Evolutionary conservation across 2,329 filamentous ascomycete species (phyloP).

Genomic region (Colletotrichum phormii): DNA sequence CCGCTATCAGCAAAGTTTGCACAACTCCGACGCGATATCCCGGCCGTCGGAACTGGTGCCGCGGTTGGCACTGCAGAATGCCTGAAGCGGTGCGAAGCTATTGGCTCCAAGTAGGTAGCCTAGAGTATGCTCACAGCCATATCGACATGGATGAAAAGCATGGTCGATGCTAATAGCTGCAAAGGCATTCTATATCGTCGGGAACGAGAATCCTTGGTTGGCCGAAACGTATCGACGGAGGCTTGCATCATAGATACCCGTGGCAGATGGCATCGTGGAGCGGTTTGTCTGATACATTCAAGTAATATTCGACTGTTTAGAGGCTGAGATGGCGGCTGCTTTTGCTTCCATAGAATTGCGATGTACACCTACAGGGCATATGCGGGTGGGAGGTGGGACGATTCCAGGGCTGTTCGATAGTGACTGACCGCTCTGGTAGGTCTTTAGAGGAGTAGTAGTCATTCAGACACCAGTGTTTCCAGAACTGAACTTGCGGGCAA

Average conservation of each 20-base stretch:
- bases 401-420: neutral
- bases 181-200: neutral
- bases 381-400: neutral
- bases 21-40: constrained; percentile 32
- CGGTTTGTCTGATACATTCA: neutral
- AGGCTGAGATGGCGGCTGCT: neutral
- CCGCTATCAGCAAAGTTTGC: constrained; percentile 41
- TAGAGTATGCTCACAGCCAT: neutral
- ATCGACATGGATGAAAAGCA: neutral
- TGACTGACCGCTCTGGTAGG: neutral
- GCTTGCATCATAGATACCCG: neutral
- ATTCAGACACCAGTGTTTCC: constrained; percentile 41
- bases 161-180: neutral
- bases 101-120: constrained; percentile 5
- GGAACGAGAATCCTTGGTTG: neutral
- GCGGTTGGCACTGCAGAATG: constrained; percentile 35
- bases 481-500: constrained; percentile 75
- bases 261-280: neutral
- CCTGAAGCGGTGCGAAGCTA: constrained; percentile 28
- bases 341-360: neutral
- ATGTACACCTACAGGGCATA: neutral
- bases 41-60: constrained; percentile 38
- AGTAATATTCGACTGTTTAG: neutral
- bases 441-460: neutral
- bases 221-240: neutral